Evolutionary conservation across 495 filamentous ascomycete species (phyloP).

Genomic region (Penicillium waksmanii): DNA sequence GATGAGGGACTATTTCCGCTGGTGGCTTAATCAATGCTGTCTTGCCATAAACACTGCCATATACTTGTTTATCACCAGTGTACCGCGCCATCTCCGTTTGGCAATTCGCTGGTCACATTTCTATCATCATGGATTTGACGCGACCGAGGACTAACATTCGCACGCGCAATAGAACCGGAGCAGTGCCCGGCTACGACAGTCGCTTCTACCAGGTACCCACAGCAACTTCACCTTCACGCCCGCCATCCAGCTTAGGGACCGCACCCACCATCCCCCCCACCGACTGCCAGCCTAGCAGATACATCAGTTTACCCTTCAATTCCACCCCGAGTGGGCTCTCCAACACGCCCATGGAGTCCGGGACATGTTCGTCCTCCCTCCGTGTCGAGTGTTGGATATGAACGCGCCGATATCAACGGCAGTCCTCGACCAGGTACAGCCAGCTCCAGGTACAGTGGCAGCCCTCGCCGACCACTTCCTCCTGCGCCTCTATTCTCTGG

Average conservation of each 20-base stretch:
- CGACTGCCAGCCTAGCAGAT: constrained; percentile 46
- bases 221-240: constrained; percentile 47
- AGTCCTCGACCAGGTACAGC: constrained; percentile 89
- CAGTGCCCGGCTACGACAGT: constrained; percentile 26
- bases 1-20: constrained; percentile 4
- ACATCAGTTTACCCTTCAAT: constrained; percentile 46
- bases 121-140: constrained; percentile 22
- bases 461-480: constrained; percentile 84
- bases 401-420: constrained; percentile 86
- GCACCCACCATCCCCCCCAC: constrained; percentile 61
- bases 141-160: constrained; percentile 37
- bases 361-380: constrained; percentile 58
- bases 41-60: constrained; percentile 15
- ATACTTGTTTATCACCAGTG: constrained; percentile 15
- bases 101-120: constrained; percentile 1
- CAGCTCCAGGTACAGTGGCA: constrained; percentile 82
- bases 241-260: constrained; percentile 57
- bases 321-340: constrained; percentile 56
- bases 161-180: constrained; percentile 31
- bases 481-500: constrained; percentile 82
- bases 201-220: constrained; percentile 39
- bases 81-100: constrained; percentile 5
- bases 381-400: constrained; percentile 67
- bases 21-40: neutral
- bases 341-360: constrained; percentile 75